Conservation (phyloP, 106 monocot species). For the Gastrodia elata region DNA sequence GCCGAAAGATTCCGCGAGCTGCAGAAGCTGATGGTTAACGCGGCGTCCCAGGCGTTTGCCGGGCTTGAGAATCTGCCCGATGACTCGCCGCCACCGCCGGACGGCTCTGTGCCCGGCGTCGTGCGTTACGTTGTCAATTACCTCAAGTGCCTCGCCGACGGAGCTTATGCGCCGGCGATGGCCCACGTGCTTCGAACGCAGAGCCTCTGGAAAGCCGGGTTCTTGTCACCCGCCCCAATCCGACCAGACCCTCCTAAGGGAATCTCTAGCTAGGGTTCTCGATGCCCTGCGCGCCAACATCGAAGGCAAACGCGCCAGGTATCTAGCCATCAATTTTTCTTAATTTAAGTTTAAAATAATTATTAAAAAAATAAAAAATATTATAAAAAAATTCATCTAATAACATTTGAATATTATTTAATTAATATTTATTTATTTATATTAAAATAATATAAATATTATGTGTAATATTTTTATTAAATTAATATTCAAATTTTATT, state of each 20-base stretch:
- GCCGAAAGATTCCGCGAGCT: slow-evolving; percentile 37
- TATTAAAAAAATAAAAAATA: no score
- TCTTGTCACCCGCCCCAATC: slow-evolving; percentile 9
- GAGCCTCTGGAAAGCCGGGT: no score
- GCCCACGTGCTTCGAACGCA: slow-evolving; percentile 32
- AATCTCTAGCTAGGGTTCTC: slow-evolving; percentile 16
- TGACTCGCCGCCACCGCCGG: slow-evolving; percentile 11
- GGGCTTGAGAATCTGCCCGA: slow-evolving; percentile 30
- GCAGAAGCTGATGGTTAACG: slow-evolving; percentile 36
- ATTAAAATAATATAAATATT: no score
- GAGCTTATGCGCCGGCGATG: slow-evolving; percentile 23
- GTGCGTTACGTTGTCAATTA: slow-evolving; percentile 33
- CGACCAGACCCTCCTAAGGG: slow-evolving; percentile 18
- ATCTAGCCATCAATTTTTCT: no score
- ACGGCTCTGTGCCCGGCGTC: slow-evolving; percentile 31
- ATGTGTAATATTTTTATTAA: no score
- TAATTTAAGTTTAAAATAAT: no score
- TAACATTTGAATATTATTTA: no score
- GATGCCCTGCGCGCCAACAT: slow-evolving; percentile 33
- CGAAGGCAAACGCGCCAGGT: slow-evolving; percentile 19
- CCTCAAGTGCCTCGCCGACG: slow-evolving; percentile 31
- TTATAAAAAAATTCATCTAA: no score
- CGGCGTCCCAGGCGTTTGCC: slow-evolving; percentile 27
- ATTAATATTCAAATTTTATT: no score
- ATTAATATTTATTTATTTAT: no score